Evolutionary conservation across 2,329 filamentous ascomycete genomes (phyloP).

Genomic region (Cladophialophora psammophila): DNA sequence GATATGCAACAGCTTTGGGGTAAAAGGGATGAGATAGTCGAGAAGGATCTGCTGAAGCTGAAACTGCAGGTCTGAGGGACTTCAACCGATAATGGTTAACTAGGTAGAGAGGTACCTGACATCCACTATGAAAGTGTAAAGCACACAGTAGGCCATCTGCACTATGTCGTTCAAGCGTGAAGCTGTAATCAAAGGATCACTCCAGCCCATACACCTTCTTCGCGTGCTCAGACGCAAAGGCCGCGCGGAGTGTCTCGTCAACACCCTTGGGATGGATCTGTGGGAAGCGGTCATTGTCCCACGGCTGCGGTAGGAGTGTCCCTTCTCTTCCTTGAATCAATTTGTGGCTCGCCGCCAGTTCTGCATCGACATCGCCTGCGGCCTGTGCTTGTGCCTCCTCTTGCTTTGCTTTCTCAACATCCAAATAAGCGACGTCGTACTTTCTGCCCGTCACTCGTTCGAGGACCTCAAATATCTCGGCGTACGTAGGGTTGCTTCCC

Average conservation of each 20-base stretch:
- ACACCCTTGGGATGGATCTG: slow-evolving; percentile 10
- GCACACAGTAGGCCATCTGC: no score
- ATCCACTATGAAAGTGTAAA: background rate
- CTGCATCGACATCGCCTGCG: slow-evolving; percentile 23
- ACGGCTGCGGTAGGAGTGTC: slow-evolving; percentile 19
- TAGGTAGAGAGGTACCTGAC: background rate
- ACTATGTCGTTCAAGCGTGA: no score
- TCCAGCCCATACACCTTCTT: slow-evolving; percentile 37
- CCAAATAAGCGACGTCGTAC: slow-evolving; percentile 24
- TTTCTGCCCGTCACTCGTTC: slow-evolving; percentile 21
- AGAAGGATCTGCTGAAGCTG: slow-evolving; percentile 42
- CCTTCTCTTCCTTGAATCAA: slow-evolving; percentile 26
- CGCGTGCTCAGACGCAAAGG: slow-evolving; percentile 13
- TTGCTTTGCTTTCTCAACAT: slow-evolving; percentile 23
- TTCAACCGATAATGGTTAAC: background rate
- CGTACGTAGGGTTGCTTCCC: slow-evolving; percentile 17
- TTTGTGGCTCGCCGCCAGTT: slow-evolving; percentile 27
- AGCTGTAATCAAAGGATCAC: slow-evolving; percentile 4
- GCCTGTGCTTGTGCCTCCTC: slow-evolving; percentile 23
- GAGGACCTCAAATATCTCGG: slow-evolving; percentile 21
- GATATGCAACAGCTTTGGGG: slow-evolving; percentile 44
- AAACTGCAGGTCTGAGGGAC: slow-evolving; percentile 19
- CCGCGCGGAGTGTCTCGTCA: slow-evolving; percentile 16
- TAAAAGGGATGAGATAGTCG: slow-evolving; percentile 41
- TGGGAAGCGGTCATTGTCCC: slow-evolving; percentile 28